Percentiles rank a stretch among this genome's conserved stretches.
phyloP scores from a whole-genome alignment of 2,329 filamentous ascomycete genomes.

The Penicillium sp. region DNA sequence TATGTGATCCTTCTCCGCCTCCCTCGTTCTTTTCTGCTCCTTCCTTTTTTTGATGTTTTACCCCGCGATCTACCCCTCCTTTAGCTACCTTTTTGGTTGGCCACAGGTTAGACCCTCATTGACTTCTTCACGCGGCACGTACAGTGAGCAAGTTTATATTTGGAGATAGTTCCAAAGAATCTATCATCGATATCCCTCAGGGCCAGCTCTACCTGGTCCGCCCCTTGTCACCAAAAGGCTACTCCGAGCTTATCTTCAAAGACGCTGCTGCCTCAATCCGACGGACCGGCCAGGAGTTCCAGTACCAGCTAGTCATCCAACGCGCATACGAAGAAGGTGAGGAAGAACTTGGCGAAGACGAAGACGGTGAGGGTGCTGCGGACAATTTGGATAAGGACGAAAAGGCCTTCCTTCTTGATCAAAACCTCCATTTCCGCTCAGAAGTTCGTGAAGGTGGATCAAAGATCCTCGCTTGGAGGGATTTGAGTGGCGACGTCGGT shows the following conservation, averaged over 20 bases:
- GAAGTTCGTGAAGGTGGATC: conserved; percentile 80
- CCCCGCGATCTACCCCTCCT: conserved; percentile 29
- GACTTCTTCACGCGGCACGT: not conserved
- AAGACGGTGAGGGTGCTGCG: conserved; percentile 77
- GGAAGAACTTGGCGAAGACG: conserved; percentile 89
- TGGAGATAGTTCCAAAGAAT: conserved; percentile 84
- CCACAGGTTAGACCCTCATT: not conserved
- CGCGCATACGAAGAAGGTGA: conserved; percentile 97
- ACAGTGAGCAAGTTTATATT: conserved; percentile 92
- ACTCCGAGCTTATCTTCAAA: conserved; percentile 98
- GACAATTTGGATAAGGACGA: conserved; percentile 94
- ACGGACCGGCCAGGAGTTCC: conserved; percentile 89
- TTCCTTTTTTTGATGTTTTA: conserved; percentile 13
- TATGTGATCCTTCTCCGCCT: conserved; percentile 42
- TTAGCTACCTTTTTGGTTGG: conserved; percentile 3
- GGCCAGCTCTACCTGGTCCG: conserved; percentile 97
- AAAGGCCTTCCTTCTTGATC: conserved; percentile 95
- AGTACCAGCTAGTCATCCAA: conserved; percentile 96
- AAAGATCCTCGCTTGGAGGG: conserved; percentile 90
- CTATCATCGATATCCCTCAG: conserved; percentile 90
- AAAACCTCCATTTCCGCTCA: conserved; percentile 83
- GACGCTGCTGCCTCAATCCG: conserved; percentile 92
- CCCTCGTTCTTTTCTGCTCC: conserved; percentile 8
- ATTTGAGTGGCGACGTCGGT: conserved; percentile 88
- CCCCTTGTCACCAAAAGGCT: conserved; percentile 92